Base-by-base conservation (phyloP, 495 filamentous ascomycete genomes). In the Podospora pseudoanserina region DNA sequence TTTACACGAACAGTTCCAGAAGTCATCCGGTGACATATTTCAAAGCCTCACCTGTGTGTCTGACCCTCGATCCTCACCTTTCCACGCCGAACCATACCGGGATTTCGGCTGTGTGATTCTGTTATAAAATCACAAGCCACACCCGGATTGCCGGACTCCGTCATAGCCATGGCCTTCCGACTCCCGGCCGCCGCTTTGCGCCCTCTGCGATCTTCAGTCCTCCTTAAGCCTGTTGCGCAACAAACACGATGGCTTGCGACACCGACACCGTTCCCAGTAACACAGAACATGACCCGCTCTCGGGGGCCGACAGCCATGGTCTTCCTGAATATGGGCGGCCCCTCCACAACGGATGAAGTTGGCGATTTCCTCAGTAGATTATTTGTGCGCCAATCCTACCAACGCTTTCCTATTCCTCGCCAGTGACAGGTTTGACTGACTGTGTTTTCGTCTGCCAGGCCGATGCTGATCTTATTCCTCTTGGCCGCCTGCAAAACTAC, bases 251-350 rank as follows among this genome's bases (percentile, higher is more conserved):
- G 79, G 70, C 81, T 92, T 63, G 90, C 91, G 20, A 92, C 88
- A 32, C 84, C 87, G 30, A 49, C 32, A 49, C 26, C 59, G 18
- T 58, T 90, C 3, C 91, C 93, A 4, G 91, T 92, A 4, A 92
- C 89, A 4, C 18, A 27, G 11, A 20, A 63, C 27, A 90, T 93
- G 74, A 82, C 90, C 86, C 67, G 75, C 6, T 65, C 71, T 16
- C 79, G 78, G 62, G 85, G 85, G 4, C 84, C 84, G n/a, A 99
- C 96, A 0, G 96, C 96, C 54, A 97, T 99, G 86, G 94, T 99
- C 5, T 97, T 99, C 70, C 86, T 99, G 78, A 99, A 99, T 81
- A 99, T 99, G 96, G 96, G 96, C 65, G 96, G 96, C 11, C 96
- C 96, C 6, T 92, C 92, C 16, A 97, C 91, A 5, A 88, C 89